Evolutionary conservation across 2,329 filamentous ascomycete species (phyloP).

Genomic region (Diaporthe longicolla): DNA sequence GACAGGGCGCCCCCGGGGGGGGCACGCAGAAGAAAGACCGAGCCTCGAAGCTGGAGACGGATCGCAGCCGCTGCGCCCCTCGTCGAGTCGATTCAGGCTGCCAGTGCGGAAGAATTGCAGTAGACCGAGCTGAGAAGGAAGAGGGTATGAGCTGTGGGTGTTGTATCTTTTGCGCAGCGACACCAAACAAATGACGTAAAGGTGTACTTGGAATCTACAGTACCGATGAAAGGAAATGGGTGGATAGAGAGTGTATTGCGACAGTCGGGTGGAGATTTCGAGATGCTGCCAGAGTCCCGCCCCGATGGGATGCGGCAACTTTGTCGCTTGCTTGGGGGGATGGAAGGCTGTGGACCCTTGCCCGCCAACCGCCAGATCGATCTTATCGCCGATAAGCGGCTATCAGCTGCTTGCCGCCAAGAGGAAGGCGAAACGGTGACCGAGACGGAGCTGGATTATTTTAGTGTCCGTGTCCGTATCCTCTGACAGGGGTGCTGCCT

Average conservation of each 20-base stretch:
- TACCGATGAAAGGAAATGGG: neutral
- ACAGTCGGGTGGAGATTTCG: conserved; percentile 19
- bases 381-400: conserved; percentile 13
- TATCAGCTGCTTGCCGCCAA: neutral
- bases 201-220: neutral
- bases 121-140: neutral
- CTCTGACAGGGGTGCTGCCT: neutral
- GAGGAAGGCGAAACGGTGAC: neutral
- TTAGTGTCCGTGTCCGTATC: neutral
- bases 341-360: neutral
- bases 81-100: neutral
- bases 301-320: conserved; percentile 13
- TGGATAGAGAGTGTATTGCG: neutral
- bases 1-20: conserved; percentile 13
- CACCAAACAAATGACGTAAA: conserved; percentile 13
- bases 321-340: neutral
- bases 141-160: neutral
- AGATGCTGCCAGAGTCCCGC: conserved; percentile 19
- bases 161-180: neutral
- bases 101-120: neutral
- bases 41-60: conserved; percentile 11
- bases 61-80: conserved; percentile 10
- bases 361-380: neutral
- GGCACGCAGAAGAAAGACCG: neutral
- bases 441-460: conserved; percentile 21